Evolutionary conservation across 2,329 filamentous ascomycete genomes (phyloP), one percentile per base, ranked within the genome.

Genomic region (Aspergillus puulaauensis): DNA sequence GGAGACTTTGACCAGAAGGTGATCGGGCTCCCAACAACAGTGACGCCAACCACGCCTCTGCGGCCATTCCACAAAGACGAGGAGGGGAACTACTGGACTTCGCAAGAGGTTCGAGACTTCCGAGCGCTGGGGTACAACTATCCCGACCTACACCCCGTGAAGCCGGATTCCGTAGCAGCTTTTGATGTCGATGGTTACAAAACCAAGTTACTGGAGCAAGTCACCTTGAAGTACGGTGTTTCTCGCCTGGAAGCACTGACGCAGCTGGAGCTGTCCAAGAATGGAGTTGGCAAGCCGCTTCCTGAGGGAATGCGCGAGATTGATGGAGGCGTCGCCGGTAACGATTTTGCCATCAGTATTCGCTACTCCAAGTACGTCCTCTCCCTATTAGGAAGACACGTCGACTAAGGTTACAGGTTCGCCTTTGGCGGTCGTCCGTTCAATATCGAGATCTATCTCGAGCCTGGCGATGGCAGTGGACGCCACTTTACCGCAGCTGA

Each of bases 341-440:
- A 49, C 9, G 46, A 49, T 15, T 49, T 49, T 9, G 46, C 46
- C 6, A 49, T 49, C 6, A 49, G 46, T 49, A 49, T 49, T 21
- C 46, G 46, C 23, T 49, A 49, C 19, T 49, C 46, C 31, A 49
- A 49, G 46, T 37, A 49, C 6, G 46, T 49, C 3, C n/a, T 11
- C 46, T 6, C 4, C 31, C 14, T 17, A 11, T 15, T 19, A 8
- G 17, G 7, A 14, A 7, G 17, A 21, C 4, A 12, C 5, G 3
- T 3, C 12, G 6, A 14, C 43, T 54, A 23, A 46, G n/a, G 7
- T 43, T 37, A 14, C 9, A 56, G 54, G 9, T 50, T 50, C 33
- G 54, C 54, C 4, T 49, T 56, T 15, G 47, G 48, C 7, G 54
- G 54, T 15, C 39, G 48, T 11, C 23, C 54, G 7, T 56, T 50